Conservation (phyloP, 1,284 basidiomycete genomes). For the Puccinia horiana region DNA sequence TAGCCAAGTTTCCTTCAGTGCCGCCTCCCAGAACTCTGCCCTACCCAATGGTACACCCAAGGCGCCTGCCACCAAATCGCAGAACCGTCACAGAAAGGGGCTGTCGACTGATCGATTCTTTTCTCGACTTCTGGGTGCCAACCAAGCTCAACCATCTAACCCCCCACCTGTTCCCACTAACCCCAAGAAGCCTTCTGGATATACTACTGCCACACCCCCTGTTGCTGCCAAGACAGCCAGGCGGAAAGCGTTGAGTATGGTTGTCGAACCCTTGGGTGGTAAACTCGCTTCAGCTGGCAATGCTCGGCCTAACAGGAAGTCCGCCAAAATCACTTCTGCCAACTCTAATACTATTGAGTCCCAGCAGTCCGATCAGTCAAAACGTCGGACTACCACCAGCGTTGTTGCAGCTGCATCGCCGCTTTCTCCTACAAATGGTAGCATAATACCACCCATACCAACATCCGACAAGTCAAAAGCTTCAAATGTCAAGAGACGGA, state of each 20-base stretch:
- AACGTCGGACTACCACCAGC: constrained; percentile 27
- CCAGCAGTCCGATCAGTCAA: not conserved
- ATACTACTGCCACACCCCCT: not conserved
- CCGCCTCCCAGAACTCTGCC: not conserved
- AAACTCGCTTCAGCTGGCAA: constrained; percentile 60
- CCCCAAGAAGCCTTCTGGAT: constrained; percentile 58
- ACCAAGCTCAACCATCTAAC: constrained; percentile 50
- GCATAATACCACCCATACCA: not conserved
- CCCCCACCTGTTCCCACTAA: constrained; percentile 18
- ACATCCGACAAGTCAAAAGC: constrained; percentile 5
- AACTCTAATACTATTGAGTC: not conserved
- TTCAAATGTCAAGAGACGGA: constrained; percentile 6
- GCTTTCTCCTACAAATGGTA: not conserved
- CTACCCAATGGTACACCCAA: constrained; percentile 37
- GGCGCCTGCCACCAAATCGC: constrained; percentile 51
- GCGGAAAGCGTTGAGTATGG: constrained; percentile 76
- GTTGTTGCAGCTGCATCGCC: not conserved
- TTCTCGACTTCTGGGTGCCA: constrained; percentile 65
- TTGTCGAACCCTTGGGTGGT: constrained; percentile 73
- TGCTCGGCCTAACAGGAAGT: constrained; percentile 58
- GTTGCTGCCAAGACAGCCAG: constrained; percentile 59
- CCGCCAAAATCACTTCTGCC: constrained; percentile 15
- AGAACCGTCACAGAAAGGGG: constrained; percentile 65
- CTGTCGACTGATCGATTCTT: constrained; percentile 74
- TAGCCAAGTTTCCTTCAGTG: constrained; percentile 48